These are phyloP conservation scores for Candida hispaniensis DNA, from an alignment of 805 yeast genomes.

Conservation along the genomic window DNA sequence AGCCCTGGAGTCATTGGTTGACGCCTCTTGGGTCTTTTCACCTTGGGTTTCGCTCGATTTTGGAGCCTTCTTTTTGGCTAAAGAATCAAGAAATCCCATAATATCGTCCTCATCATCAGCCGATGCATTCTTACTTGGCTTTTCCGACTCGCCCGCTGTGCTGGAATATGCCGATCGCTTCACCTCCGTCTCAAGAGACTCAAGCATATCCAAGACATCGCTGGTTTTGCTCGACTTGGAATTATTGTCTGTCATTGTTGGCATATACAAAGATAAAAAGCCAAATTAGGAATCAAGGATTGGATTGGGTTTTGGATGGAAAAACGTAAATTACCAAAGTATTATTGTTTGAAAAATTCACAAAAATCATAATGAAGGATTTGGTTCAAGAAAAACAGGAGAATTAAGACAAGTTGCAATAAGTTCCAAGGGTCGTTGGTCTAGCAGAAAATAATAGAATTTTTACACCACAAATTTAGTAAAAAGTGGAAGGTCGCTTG, in stretches of 20 bases:
- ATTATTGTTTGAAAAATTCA: too few relatives aligned
- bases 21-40: slow-evolving; percentile 5
- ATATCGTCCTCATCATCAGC: slow-evolving; percentile 32
- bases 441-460: too few relatives aligned
- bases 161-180: slow-evolving; percentile 19
- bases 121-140: slow-evolving; percentile 14
- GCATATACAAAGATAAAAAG: background rate
- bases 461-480: slow-evolving; percentile 59
- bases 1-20: slow-evolving; percentile 1
- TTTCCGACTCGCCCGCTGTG: slow-evolving; percentile 19
- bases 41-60: slow-evolving; percentile 7
- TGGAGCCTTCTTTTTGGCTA: slow-evolving; percentile 24
- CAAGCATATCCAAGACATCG: slow-evolving; percentile 34
- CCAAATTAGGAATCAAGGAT: too few relatives aligned
- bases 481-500: slow-evolving; percentile 95
- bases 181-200: slow-evolving; percentile 28
- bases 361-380: too few relatives aligned
- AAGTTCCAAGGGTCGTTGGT: too few relatives aligned
- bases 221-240: too few relatives aligned
- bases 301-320: too few relatives aligned
- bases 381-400: too few relatives aligned
- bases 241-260: slow-evolving; percentile 11
- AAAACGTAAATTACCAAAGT: too few relatives aligned
- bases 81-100: slow-evolving; percentile 34
- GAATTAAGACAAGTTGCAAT: too few relatives aligned